Evolutionary conservation across 805 yeast genomes (phyloP), one percentile per base, ranked within the genome.

Genomic region (Diddensiella transvaalensis): DNA sequence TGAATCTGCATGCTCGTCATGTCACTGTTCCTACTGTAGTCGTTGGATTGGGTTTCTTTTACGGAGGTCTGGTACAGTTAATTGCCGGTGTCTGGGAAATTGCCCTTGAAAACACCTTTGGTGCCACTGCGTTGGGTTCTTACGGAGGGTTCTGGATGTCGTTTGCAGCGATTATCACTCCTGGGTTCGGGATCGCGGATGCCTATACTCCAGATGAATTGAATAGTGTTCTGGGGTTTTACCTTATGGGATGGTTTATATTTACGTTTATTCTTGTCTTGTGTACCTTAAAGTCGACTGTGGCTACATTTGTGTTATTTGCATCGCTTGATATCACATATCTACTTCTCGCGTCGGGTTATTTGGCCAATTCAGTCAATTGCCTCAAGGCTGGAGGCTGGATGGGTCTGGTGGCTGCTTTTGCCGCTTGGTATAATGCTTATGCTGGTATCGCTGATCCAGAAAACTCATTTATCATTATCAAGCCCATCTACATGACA

Each of bases 131-230:
- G 1, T 68, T 82, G 46, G 61, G 76, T 40, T 77, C 83, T 3
- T 82, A 72, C 56, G 89, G 89, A 44, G 84, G 82, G 2, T 84
- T 83, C 64, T 83, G 89, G 89, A 60, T 82, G 58, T 67, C 82
- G 19, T 84, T 67, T 58, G 83, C 78, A 26, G 82, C 87, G 1
- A 73, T 84, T 39, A 64, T 75, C 52, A 69, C 82, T 35, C 74
- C 74, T 10, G 75, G 79, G 60, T 84, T 83, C 63, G 85, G 85
- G 26, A 79, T 83, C 49, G 65, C 64, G 22, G 68, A 64, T 3
- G 81, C 88, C 13, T 83, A 81, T 56, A 73, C 64, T 33, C 60
- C 57, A 11, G 68, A 70, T 44, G 63, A 76, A 21, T 51, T 50
- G 22, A 57, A 52, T 23, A 69, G 75, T 55, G 86, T 84, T 2